phyloP scores from a whole-genome alignment of 2,329 filamentous ascomycete genomes.

The Tolypocladium pustulatum region DNA sequence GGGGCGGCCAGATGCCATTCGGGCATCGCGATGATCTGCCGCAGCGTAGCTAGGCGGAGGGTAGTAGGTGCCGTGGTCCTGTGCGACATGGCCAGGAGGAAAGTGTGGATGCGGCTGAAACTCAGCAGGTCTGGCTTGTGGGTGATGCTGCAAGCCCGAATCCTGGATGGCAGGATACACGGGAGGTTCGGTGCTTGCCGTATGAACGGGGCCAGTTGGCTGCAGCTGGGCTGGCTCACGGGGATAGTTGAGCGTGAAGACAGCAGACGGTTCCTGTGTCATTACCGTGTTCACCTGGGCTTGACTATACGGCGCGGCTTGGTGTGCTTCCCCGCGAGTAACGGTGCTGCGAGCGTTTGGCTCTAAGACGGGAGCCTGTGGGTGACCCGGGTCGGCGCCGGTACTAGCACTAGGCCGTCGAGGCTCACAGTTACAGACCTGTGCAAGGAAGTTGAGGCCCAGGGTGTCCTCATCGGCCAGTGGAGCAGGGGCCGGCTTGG shows the following conservation, averaged over 20 bases:
- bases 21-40: constrained; percentile 17
- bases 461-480: constrained; percentile 12
- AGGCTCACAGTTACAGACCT: constrained; percentile 21
- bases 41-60: constrained; percentile 16
- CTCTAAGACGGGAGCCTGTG: neutral
- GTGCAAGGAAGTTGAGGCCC: constrained; percentile 22
- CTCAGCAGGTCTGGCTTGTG: constrained; percentile 12
- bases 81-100: constrained; percentile 5
- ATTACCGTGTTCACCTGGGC: neutral
- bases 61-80: constrained; percentile 15
- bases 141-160: neutral
- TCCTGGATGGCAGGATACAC: constrained; percentile 4
- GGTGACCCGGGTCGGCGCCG: constrained; percentile 5
- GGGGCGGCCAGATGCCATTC: constrained; percentile 17
- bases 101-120: constrained; percentile 15
- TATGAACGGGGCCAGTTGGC: constrained; percentile 11
- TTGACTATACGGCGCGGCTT: constrained; percentile 5
- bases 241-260: constrained; percentile 10
- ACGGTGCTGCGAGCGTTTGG: neutral
- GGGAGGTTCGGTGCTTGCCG: constrained; percentile 4
- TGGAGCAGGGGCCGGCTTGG: constrained; percentile 19
- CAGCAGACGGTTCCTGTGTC: constrained; percentile 12
- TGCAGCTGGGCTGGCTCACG: constrained; percentile 10
- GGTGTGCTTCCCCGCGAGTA: constrained; percentile 11
- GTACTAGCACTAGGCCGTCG: constrained; percentile 11